Base-by-base conservation (phyloP, 768 basidiomycete species). In the Brasilioporus rufonigricans region DNA sequence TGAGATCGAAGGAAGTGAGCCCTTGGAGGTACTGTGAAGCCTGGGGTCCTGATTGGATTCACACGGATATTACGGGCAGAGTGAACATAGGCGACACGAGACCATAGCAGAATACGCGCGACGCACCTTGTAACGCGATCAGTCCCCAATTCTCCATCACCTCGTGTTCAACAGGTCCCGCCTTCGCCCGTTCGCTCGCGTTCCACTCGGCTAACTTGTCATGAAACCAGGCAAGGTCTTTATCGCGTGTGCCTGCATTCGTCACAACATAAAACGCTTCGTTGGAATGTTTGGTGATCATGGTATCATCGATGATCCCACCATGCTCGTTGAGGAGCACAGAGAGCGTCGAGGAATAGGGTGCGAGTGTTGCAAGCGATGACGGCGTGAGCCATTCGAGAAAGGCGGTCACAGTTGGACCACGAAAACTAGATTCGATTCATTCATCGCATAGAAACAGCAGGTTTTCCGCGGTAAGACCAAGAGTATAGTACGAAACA, bases 231-330 rank as follows among this genome's bases (percentile, higher is more conserved):
- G 82, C 75, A 11, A 94, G 77, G 65, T 97, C 96, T 59, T 84
- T 80, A 3, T 85, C 84, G 24, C 93, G 80, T 35, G 96, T 75
- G 2, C 92, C 94, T 1, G 96, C 96, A 66, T 98, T 98, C 0
- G 97, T 99, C 24, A 99, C 96, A 51, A 98, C 89, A 67, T 98
- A 99, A 74, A 84, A 98, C 0, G 87, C 84, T 62, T 86, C 80
- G 6, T 80, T 65, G 0, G 85, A 80, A 67, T 95, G 92, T 64
- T 91, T 93, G 21, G 90, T 91, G 67, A 98, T 84, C 68, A 98
- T 83, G 19, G 89, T 89, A 69, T 99, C 97, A 72, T 99, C 96
- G 51, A 99, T 90, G 61, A 98, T 98, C 9, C 97, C 97, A 2
- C 97, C 96, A 1, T 77, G 66, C 49, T 90, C 85, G 71, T 97